Percentiles rank a stretch among this genome's conserved stretches.
Conservation (phyloP, 2,329 filamentous ascomycete species). For the Microsporum ferrugineum region DNA sequence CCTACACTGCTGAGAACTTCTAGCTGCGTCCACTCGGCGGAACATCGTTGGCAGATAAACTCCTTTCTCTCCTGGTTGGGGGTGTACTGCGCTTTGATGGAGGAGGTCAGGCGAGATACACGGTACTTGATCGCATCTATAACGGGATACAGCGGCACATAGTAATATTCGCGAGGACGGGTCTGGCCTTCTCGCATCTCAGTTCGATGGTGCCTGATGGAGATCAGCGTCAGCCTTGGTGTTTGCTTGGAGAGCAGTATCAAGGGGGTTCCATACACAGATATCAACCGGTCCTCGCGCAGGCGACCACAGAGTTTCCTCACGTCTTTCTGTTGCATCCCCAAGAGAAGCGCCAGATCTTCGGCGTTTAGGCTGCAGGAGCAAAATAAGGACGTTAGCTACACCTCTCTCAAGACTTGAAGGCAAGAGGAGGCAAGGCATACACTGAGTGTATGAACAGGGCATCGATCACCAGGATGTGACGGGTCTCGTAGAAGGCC, state of each 20-base stretch:
- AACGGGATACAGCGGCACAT: constrained; percentile 85
- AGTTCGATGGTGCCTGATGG: constrained; percentile 53
- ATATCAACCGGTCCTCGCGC: constrained; percentile 73
- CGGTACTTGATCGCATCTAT: constrained; percentile 96
- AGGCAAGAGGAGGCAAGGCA: constrained; percentile 22
- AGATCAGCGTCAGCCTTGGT: constrained; percentile 12
- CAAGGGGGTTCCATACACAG: constrained; percentile 48
- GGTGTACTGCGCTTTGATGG: constrained; percentile 72
- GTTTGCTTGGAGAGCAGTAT: background rate
- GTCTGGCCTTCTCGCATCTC: constrained; percentile 72
- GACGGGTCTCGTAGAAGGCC: constrained; percentile 75
- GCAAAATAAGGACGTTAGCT: constrained; percentile 8
- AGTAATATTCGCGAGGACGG: constrained; percentile 86
- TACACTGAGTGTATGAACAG: constrained; percentile 62
- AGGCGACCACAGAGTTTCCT: constrained; percentile 80
- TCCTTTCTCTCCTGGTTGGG: constrained; percentile 82
- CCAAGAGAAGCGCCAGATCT: constrained; percentile 76
- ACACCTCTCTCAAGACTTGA: constrained; percentile 5
- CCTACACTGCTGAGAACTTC: constrained; percentile 71
- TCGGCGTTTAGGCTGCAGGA: constrained; percentile 59
- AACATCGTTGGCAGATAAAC: constrained; percentile 71
- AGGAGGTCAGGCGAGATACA: constrained; percentile 75
- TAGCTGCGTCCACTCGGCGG: constrained; percentile 75
- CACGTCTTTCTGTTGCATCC: constrained; percentile 82
- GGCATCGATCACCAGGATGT: constrained; percentile 72